Conservation (phyloP, 148 eudicot species). For the Vaccinium corymbosum region DNA sequence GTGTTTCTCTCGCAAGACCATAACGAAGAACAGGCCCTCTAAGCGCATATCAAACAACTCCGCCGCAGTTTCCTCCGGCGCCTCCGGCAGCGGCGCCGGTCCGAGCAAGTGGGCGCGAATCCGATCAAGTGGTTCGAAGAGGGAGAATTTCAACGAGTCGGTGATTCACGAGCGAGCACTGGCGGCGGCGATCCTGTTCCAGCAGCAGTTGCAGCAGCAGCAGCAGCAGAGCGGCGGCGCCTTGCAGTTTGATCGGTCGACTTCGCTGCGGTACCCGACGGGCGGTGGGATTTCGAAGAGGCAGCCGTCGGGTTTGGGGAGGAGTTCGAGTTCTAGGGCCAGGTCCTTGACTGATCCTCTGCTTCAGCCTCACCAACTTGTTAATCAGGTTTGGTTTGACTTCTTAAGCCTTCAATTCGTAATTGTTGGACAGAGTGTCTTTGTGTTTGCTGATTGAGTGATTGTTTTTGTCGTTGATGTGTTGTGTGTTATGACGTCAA, state of each 20-base stretch:
- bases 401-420: not conserved
- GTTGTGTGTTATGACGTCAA: not conserved
- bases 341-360: slow-evolving; percentile 71
- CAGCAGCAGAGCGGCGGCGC: slow-evolving; percentile 23
- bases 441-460: not conserved
- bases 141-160: slow-evolving; percentile 39
- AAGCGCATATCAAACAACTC: slow-evolving; percentile 43
- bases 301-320: slow-evolving; percentile 39
- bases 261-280: slow-evolving; percentile 53
- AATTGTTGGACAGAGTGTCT: not conserved
- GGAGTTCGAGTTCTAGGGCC: slow-evolving; percentile 73
- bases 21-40: slow-evolving; percentile 18
- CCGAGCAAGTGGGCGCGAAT: slow-evolving; percentile 47
- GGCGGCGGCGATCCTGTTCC: slow-evolving; percentile 65
- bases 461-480: slow-evolving; percentile 1
- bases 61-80: slow-evolving; percentile 25
- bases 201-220: slow-evolving; percentile 43
- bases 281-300: slow-evolving; percentile 22
- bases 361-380: slow-evolving; percentile 73
- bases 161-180: slow-evolving; percentile 59
- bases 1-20: slow-evolving; percentile 43
- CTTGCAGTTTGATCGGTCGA: slow-evolving; percentile 60
- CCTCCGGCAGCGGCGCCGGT: slow-evolving; percentile 17
- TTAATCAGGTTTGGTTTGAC: slow-evolving; percentile 52
- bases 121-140: slow-evolving; percentile 38